Percentiles rank a stretch among this genome's conserved stretches.
Conservation (phyloP, 2,329 filamentous ascomycete genomes). For the Coniochaeta sp. region DNA sequence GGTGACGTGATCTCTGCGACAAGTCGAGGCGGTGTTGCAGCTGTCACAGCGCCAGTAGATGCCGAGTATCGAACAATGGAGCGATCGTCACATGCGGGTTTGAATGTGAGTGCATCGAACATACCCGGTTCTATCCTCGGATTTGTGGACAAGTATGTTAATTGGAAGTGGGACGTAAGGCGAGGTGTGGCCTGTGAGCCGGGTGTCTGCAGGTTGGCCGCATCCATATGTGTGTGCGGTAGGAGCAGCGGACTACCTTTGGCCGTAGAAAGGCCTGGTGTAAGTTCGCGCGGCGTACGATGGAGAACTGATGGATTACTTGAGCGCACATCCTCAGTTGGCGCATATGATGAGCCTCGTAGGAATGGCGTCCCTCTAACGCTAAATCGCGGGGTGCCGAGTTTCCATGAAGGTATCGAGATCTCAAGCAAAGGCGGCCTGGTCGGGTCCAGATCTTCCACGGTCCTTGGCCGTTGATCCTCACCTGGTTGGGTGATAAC, state of each 20-base stretch:
- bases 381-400: conserved; percentile 78
- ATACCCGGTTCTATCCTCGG: conserved; percentile 62
- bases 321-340: conserved; percentile 63
- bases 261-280: conserved; percentile 15
- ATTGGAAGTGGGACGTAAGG: conserved; percentile 31
- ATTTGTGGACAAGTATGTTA: conserved; percentile 41
- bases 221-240: conserved; percentile 11
- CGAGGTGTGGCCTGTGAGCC: conserved; percentile 26
- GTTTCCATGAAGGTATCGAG: conserved; percentile 73
- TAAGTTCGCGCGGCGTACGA: conserved; percentile 25
- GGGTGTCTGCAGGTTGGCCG: conserved; percentile 15
- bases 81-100: conserved; percentile 70
- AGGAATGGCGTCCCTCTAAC: conserved; percentile 67
- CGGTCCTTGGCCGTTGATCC: conserved; percentile 52
- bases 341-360: conserved; percentile 72
- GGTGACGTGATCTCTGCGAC: conserved; percentile 96
- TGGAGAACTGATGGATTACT: conserved; percentile 47
- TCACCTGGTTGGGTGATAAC: conserved; percentile 67
- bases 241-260: neutral
- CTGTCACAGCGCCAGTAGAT: conserved; percentile 65
- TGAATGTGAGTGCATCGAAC: conserved; percentile 73
- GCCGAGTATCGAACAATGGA: conserved; percentile 76
- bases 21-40: conserved; percentile 82
- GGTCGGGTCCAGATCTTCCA: conserved; percentile 43
- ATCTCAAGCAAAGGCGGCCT: conserved; percentile 57